A percentile compares a stretch with the other conserved stretches of the same genome.
Evolutionary conservation across 2,329 filamentous ascomycete genomes (phyloP).

Genomic region (Penicillium frequentans): DNA sequence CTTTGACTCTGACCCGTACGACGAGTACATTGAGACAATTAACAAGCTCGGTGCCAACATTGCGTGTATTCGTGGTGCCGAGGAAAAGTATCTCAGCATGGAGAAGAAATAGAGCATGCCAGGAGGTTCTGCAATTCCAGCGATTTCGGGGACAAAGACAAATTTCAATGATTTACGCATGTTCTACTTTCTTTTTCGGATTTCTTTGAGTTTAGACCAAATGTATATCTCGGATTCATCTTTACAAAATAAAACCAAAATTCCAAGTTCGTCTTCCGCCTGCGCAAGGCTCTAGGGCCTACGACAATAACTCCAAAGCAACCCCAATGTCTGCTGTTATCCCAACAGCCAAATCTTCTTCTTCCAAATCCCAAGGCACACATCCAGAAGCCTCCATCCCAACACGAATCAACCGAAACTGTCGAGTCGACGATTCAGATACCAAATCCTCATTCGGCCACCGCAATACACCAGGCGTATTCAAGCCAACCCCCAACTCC

Average conservation of each 20-base stretch:
- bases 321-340: conserved; percentile 6
- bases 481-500: conserved; percentile 23
- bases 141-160: conserved; percentile 1
- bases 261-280: background rate
- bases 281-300: background rate
- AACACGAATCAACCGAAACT: conserved; percentile 16
- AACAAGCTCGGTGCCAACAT: conserved; percentile 94
- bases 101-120: conserved; percentile 28
- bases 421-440: background rate
- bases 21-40: conserved; percentile 95
- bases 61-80: conserved; percentile 80
- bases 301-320: background rate
- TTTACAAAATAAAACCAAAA: background rate
- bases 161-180: conserved; percentile 7
- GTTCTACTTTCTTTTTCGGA: background rate
- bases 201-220: background rate
- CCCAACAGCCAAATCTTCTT: conserved; percentile 14
- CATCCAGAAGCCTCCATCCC: conserved; percentile 20
- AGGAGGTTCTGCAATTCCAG: background rate
- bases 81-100: conserved; percentile 62
- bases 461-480: conserved; percentile 22
- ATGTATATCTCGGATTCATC: background rate
- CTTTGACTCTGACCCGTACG: conserved; percentile 85
- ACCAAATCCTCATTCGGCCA: conserved; percentile 25
- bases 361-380: conserved; percentile 21